phyloP scores from a whole-genome alignment of 768 basidiomycete species.

The Suillus variegatus region DNA sequence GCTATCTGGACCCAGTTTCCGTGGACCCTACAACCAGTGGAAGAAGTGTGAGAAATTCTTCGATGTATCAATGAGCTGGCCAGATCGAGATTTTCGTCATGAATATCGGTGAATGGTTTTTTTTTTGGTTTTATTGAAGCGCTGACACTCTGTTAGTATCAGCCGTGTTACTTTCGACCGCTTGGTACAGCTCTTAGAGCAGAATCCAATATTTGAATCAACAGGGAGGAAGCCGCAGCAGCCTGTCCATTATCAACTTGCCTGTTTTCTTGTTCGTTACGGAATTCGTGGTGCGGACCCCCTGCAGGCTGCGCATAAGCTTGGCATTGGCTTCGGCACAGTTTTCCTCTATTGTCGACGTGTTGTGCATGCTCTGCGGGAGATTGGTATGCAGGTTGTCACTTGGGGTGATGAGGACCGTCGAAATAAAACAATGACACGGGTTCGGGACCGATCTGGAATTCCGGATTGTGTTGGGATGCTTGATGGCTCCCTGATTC shows the following conservation, averaged over 20 bases:
- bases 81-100: neutral
- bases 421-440: neutral
- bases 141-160: constrained; percentile 5
- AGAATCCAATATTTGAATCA: constrained; percentile 21
- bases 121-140: neutral
- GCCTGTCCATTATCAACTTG: constrained; percentile 25
- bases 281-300: constrained; percentile 18
- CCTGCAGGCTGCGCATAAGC: constrained; percentile 14
- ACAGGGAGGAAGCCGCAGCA: constrained; percentile 18
- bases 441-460: constrained; percentile 18
- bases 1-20: too few species aligned
- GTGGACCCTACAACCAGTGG: too few species aligned
- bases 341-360: constrained; percentile 20
- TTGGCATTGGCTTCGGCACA: constrained; percentile 24
- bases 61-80: constrained; percentile 5
- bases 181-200: constrained; percentile 12
- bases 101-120: neutral
- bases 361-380: constrained; percentile 20
- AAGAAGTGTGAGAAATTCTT: neutral
- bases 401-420: constrained; percentile 18
- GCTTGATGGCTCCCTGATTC: constrained; percentile 22
- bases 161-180: constrained; percentile 12
- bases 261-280: constrained; percentile 21
- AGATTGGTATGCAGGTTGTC: constrained; percentile 14
- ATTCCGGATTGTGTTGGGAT: constrained; percentile 25